These are phyloP conservation scores for Penicillium freii DNA, from an alignment of 2,329 filamentous ascomycete genomes.

Conservation along the genomic window DNA sequence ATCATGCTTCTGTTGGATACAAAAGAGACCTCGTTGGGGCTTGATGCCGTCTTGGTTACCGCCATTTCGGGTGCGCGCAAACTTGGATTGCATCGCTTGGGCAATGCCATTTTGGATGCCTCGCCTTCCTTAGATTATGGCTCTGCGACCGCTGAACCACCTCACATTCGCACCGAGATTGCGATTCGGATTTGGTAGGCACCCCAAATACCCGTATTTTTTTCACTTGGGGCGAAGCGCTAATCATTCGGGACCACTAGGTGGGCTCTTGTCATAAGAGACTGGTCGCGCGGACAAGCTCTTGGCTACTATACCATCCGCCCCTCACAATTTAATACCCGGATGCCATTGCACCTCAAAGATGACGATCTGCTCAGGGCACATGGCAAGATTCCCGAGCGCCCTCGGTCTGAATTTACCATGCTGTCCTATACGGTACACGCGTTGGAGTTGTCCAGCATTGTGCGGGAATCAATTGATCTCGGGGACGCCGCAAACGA, in stretches of 20 bases:
- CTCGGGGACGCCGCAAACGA: background rate
- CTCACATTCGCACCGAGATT: background rate
- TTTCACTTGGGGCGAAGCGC: background rate
- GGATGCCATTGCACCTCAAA: slow-evolving; percentile 1
- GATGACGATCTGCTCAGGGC: background rate
- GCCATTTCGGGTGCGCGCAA: background rate
- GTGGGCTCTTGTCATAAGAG: slow-evolving; percentile 10
- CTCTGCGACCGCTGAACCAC: background rate
- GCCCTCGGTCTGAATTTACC: background rate
- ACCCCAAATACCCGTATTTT: background rate
- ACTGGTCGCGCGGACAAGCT: slow-evolving; percentile 20
- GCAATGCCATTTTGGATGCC: background rate
- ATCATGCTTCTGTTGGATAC: background rate
- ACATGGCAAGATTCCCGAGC: background rate
- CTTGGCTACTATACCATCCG: slow-evolving; percentile 19
- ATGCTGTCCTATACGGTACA: background rate
- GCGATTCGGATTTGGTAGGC: background rate
- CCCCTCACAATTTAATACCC: slow-evolving; percentile 18
- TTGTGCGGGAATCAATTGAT: background rate
- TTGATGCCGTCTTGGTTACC: background rate
- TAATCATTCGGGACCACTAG: background rate
- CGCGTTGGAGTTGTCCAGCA: background rate
- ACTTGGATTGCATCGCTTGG: background rate
- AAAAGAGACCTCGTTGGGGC: background rate
- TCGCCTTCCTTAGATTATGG: background rate